A percentile compares a stretch with the other conserved stretches of the same genome.
Conservation (phyloP, 2,329 filamentous ascomycete species). For the Calonectria crousiana region DNA sequence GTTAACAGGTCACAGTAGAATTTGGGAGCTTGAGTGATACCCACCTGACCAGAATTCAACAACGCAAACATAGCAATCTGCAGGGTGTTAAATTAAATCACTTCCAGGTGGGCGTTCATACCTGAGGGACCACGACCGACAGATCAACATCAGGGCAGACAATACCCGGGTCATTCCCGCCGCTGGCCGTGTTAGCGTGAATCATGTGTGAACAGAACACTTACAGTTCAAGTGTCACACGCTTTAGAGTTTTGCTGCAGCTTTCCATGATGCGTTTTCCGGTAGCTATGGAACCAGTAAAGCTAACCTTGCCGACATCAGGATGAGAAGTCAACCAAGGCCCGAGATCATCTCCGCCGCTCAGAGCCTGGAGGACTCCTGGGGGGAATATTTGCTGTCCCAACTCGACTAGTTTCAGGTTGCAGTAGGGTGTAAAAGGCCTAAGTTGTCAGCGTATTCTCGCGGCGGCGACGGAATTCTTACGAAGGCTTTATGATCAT, state of each 20-base stretch:
- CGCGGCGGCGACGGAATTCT: background rate
- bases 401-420: conserved; percentile 69
- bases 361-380: conserved; percentile 70
- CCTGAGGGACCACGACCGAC: background rate
- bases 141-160: background rate
- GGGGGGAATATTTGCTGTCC: conserved; percentile 67
- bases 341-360: conserved; percentile 71
- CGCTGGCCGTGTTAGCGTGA: background rate
- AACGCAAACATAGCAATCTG: background rate
- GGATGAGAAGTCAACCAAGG: conserved; percentile 68
- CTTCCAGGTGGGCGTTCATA: background rate
- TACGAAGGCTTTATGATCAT: background rate
- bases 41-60: conserved; percentile 52
- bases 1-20: background rate
- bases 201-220: background rate
- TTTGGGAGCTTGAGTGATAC: background rate
- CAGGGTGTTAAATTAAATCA: background rate
- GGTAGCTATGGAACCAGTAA: conserved; percentile 70
- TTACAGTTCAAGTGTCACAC: background rate
- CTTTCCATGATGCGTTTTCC: conserved; percentile 69
- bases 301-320: conserved; percentile 70
- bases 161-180: background rate
- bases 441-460: background rate
- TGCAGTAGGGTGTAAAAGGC: conserved; percentile 64
- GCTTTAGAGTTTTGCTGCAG: background rate